phyloP scores from a whole-genome alignment of 2,329 filamentous ascomycete genomes.

The Ambrosiella beaveri region DNA sequence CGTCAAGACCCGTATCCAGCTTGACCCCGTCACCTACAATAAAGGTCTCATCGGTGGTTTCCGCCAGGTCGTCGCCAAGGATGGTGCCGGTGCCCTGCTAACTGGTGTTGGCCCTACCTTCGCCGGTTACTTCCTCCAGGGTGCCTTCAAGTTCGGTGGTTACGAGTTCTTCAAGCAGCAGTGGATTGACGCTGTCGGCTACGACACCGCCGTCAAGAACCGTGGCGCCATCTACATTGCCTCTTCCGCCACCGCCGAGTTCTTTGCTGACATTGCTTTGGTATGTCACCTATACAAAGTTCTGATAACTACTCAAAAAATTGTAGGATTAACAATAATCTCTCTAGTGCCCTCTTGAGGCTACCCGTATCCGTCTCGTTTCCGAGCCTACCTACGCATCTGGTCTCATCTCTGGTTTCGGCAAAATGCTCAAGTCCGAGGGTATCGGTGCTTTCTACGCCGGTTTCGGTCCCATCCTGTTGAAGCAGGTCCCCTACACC shows the following conservation, averaged over 20 bases:
- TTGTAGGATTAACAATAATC: not conserved
- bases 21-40: constrained; percentile 82
- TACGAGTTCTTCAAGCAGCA: constrained; percentile 97
- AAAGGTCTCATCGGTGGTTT: constrained; percentile 71
- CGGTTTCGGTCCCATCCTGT: constrained; percentile 73
- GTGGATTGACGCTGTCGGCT: constrained; percentile 62
- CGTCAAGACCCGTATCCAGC: constrained; percentile 92
- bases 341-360: constrained; percentile 60
- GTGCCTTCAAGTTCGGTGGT: constrained; percentile 60
- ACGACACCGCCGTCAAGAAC: constrained; percentile 62
- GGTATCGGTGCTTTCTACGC: constrained; percentile 78
- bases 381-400: constrained; percentile 72
- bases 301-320: not conserved
- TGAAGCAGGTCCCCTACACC: constrained; percentile 81
- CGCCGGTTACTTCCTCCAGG: constrained; percentile 87
- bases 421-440: constrained; percentile 69
- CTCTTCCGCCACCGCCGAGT: constrained; percentile 46
- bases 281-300: constrained; percentile 5
- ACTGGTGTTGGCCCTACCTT: constrained; percentile 75
- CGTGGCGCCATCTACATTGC: constrained; percentile 67
- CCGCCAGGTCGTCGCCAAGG: constrained; percentile 65
- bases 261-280: constrained; percentile 64
- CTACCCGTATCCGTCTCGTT: constrained; percentile 84
- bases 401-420: constrained; percentile 62
- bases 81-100: constrained; percentile 72